Evolutionary conservation across 805 yeast species (phyloP), one percentile per base, ranked within the genome.

Genomic region (Kazachstania taianensis): DNA sequence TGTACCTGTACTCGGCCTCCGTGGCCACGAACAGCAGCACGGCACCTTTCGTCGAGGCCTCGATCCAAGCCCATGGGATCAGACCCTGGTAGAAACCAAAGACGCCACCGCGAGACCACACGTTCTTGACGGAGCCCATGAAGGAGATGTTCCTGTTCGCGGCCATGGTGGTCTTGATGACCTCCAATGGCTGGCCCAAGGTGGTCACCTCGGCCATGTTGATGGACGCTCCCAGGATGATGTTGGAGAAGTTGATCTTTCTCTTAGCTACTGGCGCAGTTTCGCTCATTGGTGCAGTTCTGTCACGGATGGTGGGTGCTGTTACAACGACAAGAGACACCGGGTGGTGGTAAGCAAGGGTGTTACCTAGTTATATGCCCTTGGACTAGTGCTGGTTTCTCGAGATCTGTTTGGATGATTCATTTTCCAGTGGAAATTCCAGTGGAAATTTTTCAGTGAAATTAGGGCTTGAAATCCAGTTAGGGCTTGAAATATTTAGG

Each of bases 41-140:
- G 5, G 97, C 96, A 59, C 98, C 98, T 61, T 92, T 92, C 25
- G 98, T 92, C n/a, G 95, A 82, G 7, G 96, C 98, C 63, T 89
- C 98, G 49, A 92, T 82, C 96, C 97, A 87, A 5, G 97, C 98
- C 98, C 98, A 92, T 32, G 98, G 98, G 45, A 89, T 87, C 56
- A 92, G 70, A 22, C 98, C 98, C 62, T 92, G 98, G 64, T 87
- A 92, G 65, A 87, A 92, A 0, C 97, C 98, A 20, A 73, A 56
- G 13, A 80, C 51, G 36, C 98, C 98, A 46, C 98, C 98, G 53
- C 98, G 76, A 12, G 92, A 71, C 92, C 94, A 85, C 42, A 92
- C 87, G 28, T 75, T 69, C 40, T 70, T 70, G 35, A 78, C 69
- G 19, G 95, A 83, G 47, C 76, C 76, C 8, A 73, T 47, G 43